These are phyloP conservation scores for Combretum micranthum DNA, from an alignment of 345 rosid species.

Conservation along the genomic window DNA sequence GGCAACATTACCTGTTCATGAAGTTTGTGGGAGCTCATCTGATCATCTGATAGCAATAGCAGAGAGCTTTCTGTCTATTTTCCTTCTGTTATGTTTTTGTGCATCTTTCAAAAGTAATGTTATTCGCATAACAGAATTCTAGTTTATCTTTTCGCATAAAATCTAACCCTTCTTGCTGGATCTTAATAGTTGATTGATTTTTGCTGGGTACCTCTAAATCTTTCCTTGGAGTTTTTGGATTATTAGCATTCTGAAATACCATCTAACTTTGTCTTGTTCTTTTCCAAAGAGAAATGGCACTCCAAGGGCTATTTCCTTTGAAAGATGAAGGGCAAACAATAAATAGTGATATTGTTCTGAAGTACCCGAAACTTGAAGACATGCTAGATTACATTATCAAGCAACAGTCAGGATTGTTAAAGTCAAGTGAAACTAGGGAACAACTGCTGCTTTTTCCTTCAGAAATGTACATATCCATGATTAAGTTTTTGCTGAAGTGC, in stretches of 20 bases:
- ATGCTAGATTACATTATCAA: slow-evolving; percentile 69
- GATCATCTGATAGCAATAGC: too few species aligned
- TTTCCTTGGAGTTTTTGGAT: not conserved
- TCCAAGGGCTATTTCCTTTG: slow-evolving; percentile 71
- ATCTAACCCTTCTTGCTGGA: too few species aligned
- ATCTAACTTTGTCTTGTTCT: slow-evolving; percentile 4
- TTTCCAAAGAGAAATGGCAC: slow-evolving; percentile 70
- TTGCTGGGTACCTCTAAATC: too few species aligned
- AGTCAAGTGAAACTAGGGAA: slow-evolving; percentile 56
- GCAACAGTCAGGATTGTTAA: slow-evolving; percentile 69
- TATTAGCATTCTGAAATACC: slow-evolving; percentile 2
- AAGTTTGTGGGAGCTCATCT: too few species aligned
- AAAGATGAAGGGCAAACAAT: slow-evolving; percentile 39
- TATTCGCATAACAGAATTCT: too few species aligned
- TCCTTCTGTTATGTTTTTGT: too few species aligned
- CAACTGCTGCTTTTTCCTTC: slow-evolving; percentile 80
- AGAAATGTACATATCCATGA: slow-evolving; percentile 64
- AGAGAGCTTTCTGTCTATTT: too few species aligned
- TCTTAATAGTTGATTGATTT: too few species aligned
- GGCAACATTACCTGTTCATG: too few species aligned
- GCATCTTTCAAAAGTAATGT: too few species aligned
- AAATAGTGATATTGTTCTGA: slow-evolving; percentile 36
- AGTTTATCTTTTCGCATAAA: too few species aligned
- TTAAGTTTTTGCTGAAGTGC: slow-evolving; percentile 72
- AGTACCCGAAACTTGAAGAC: slow-evolving; percentile 61